Base-by-base conservation (phyloP, 108 stramenopile genomes). In the Fragilariopsis cylindrus region DNA sequence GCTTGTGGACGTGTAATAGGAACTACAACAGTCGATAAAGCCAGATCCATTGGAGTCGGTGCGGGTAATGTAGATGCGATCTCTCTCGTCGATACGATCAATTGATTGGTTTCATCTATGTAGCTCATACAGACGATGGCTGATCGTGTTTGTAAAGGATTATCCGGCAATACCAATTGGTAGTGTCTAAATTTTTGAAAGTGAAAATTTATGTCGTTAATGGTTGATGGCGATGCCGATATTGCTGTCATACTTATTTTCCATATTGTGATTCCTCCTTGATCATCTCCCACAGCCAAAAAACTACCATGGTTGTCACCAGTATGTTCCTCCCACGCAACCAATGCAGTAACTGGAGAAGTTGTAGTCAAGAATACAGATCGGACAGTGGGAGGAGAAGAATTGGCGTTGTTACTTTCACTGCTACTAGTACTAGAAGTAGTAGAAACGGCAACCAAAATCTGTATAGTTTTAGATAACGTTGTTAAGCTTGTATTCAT, bases 261-360 rank as follows among this genome's bases (percentile, higher is more conserved):
- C 50, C 57, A 65, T 53, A 80, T 2, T 69, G 42, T 49, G 5
- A 84, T 53, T 11, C 75, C 68, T 45, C 79, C 83, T n/a, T 30
- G 47, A 18, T 18, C 69, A 50, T 84, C 80, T 58, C 80, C 83
- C 12, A 12, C 60, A 11, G 72, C 70, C 19, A 81, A 58, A 53
- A 78, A 9, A 11, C 57, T 65, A 18, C 60, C 30, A 6, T 41
- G 19, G 44, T 41, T 18, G 30, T 30, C 30, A 30, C 30, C 30
- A 30, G 30, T 30, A 30, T 30, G 30, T 54, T 63, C 44, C 18
- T 39, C 9, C 49, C 46, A 55, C 12, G 48, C 45, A 18, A n/a
- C 54, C 65, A 76, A 45, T 19, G 21, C 56, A 6, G 86, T 72
- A 2, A 84, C 81, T 39, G 55, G 70, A 52, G 65, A 60, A 15